Evolutionary conservation across 108 stramenopile genomes (phyloP).

Genomic region (Skeletonema tropicum): DNA sequence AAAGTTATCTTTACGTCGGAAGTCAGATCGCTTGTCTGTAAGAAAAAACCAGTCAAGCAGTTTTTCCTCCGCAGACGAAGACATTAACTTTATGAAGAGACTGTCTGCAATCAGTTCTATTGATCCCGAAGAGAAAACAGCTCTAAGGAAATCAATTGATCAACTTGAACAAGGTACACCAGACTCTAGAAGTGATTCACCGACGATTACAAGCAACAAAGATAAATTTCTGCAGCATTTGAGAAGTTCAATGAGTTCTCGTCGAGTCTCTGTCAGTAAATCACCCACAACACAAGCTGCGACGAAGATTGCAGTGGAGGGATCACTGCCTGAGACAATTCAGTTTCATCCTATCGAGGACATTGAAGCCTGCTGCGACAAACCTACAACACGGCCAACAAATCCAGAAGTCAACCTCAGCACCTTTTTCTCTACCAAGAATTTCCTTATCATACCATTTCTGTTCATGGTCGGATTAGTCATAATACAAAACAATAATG

Average conservation of each 20-base stretch:
- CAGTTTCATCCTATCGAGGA: background rate
- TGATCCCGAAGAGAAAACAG: background rate
- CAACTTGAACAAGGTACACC: background rate
- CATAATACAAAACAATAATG: background rate
- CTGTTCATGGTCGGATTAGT: background rate
- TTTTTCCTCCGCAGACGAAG: background rate
- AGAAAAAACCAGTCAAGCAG: slow-evolving; percentile 2
- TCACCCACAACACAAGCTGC: background rate
- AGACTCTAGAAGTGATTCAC: background rate
- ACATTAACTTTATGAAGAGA: background rate
- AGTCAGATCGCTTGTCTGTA: background rate
- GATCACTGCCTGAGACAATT: background rate
- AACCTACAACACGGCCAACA: background rate
- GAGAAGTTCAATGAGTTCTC: background rate
- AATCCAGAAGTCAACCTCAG: background rate
- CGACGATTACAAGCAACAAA: slow-evolving; percentile 4
- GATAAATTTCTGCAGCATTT: background rate
- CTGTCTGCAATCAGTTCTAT: background rate
- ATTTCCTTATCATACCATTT: background rate
- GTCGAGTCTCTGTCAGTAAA: background rate
- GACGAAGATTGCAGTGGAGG: background rate
- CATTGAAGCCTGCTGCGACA: background rate
- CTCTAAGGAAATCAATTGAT: background rate
- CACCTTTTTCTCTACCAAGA: background rate
- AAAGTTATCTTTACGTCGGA: background rate